Evolutionary conservation across 1,139 yeast genomes (phyloP), one percentile per base, ranked within the genome.

Genomic region (Candida sp.): DNA sequence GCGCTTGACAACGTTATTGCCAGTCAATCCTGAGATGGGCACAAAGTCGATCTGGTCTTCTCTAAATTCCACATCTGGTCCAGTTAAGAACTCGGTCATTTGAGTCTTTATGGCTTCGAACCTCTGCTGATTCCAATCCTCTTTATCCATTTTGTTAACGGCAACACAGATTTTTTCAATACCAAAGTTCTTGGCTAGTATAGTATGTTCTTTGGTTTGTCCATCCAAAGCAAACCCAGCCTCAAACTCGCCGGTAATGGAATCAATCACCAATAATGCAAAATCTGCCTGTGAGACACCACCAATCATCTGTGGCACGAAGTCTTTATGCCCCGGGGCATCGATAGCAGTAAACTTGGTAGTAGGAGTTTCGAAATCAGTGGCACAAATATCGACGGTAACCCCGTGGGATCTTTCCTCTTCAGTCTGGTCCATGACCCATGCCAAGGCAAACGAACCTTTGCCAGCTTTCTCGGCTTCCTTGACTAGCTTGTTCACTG

Each of bases 401-500:
- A 96, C 97, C 56, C 99, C 99, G 56, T 93, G 72, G 5, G 80
- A 69, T 60, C 99, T 81, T 69, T 96, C 99, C 66, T 94, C 99
- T 1, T 81, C 74, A 0, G 98, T 92, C 68, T 93, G 97, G 67
- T 96, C 99, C 90, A 94, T 84, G 9, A 94, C 86, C 99, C 99
- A 96, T 0, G 99, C 99, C 49, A 93, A 77, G 11, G 97, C 96
- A 70, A 96, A 96, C 1, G 98, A 92, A 1, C 92, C 88, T 64
- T 94, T 96, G 5, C 99, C 99, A 1, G 83, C 80, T 52, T 80
- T 81, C 51, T 88, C 91, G 47, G 96, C 87, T 62, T 94, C 98
- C 58, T 85, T 84, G 50, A 90, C 84, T 55, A 90, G 73, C 63
- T 88, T 90, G 62, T 89, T 86, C 26, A 93, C 83, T 0, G 91